phyloP scores from a whole-genome alignment of 257 asterid genomes.

The Phtheirospermum japonicum region DNA sequence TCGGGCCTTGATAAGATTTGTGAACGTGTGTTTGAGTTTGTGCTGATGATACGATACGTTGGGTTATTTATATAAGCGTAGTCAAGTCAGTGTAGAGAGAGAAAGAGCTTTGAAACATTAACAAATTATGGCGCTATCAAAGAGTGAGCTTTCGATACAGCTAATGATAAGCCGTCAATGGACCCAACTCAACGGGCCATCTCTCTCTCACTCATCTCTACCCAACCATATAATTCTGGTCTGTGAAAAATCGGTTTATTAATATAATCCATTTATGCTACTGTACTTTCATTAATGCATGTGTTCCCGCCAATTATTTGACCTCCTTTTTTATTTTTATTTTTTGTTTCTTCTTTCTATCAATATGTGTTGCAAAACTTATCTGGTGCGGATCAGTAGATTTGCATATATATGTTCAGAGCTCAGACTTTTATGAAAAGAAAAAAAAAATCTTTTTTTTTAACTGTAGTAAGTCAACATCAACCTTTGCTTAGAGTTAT shows the following conservation, averaged over 20 bases:
- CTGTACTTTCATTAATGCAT: constrained; percentile 26
- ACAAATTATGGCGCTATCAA: constrained; percentile 18
- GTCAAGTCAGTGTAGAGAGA: not conserved
- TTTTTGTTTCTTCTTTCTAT: no score
- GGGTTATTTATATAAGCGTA: constrained; percentile 36
- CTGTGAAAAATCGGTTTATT: not conserved
- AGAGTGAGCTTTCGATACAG: constrained; percentile 46
- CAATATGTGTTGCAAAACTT: no score
- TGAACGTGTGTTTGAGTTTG: constrained; percentile 8
- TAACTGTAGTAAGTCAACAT: no score
- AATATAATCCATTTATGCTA: constrained; percentile 8
- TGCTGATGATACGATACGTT: constrained; percentile 5
- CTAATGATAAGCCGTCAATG: constrained; percentile 60
- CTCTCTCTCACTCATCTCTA: no score
- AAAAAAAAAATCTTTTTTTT: no score
- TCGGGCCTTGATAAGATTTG: constrained; percentile 24
- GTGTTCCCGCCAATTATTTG: constrained; percentile 28
- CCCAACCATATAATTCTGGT: constrained; percentile 27
- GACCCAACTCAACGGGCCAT: constrained; percentile 40
- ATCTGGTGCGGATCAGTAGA: no score
- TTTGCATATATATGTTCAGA: no score
- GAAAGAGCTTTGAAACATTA: no score
- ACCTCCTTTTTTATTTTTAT: no score
- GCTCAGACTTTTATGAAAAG: no score
- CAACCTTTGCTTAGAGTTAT: not conserved